Evolutionary conservation across 2,329 filamentous ascomycete genomes (phyloP).

Genomic region (Trichocomaceae sp.): DNA sequence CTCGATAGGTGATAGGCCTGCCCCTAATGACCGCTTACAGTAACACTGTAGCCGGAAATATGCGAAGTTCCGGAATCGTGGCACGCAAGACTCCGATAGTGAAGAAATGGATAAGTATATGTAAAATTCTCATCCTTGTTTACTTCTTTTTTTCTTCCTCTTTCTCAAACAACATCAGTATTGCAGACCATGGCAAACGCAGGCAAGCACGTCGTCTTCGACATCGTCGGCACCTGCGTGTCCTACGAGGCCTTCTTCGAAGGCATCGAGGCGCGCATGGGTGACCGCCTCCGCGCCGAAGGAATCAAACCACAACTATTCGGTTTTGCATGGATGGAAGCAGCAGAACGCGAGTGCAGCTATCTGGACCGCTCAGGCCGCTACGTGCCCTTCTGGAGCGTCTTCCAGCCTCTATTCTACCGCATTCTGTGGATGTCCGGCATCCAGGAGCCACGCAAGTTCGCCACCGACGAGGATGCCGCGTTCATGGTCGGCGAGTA

Average conservation of each 20-base stretch:
- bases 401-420: slow-evolving; percentile 41
- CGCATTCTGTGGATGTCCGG: slow-evolving; percentile 38
- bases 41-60: background rate
- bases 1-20: no score
- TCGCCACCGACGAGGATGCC: slow-evolving; percentile 37
- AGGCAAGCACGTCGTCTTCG: slow-evolving; percentile 44
- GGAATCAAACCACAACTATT: slow-evolving; percentile 35
- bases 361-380: slow-evolving; percentile 38
- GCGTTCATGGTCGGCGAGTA: slow-evolving; percentile 34
- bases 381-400: slow-evolving; percentile 36
- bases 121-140: background rate
- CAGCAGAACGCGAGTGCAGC: slow-evolving; percentile 42
- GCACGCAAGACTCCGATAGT: background rate
- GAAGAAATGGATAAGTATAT: no score
- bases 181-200: background rate
- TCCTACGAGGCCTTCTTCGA: slow-evolving; percentile 38
- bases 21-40: no score
- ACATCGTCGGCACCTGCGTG: slow-evolving; percentile 47
- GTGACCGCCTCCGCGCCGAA: slow-evolving; percentile 27
- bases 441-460: slow-evolving; percentile 31
- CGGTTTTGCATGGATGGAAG: slow-evolving; percentile 41
- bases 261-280: slow-evolving; percentile 33
- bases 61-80: background rate
- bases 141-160: background rate
- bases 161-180: background rate